phyloP scores from a whole-genome alignment of 176 grass and related monocot species.

The Phragmites australis region DNA sequence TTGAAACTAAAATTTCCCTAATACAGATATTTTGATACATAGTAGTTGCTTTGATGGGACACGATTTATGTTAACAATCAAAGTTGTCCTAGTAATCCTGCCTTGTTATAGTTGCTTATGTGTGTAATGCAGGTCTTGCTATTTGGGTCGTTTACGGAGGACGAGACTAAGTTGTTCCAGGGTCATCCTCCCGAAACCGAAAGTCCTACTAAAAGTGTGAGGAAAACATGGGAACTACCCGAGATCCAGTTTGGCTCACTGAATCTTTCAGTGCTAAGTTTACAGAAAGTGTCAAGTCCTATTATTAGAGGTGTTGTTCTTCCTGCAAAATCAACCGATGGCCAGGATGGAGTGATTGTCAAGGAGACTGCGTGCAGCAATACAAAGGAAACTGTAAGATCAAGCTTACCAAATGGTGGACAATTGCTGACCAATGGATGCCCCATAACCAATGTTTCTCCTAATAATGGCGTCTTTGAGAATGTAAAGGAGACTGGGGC shows the following conservation, averaged over 20 bases:
- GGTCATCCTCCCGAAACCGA: slow-evolving; percentile 26
- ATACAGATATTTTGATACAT: not conserved
- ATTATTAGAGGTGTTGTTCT: slow-evolving; percentile 33
- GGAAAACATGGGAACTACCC: slow-evolving; percentile 33
- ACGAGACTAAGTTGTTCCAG: slow-evolving; percentile 62
- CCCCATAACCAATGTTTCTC: slow-evolving; percentile 26
- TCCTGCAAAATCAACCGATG: slow-evolving; percentile 43
- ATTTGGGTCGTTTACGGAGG: slow-evolving; percentile 88
- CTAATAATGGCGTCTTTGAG: slow-evolving; percentile 35
- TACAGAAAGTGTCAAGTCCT: slow-evolving; percentile 35
- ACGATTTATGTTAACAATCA: not conserved
- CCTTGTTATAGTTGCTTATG: slow-evolving; percentile 12
- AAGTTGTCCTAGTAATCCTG: not conserved
- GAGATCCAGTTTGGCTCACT: slow-evolving; percentile 79
- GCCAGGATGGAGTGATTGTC: slow-evolving; percentile 1
- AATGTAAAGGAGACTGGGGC: slow-evolving; percentile 31
- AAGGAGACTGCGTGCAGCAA: slow-evolving; percentile 25
- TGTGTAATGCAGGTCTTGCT: slow-evolving; percentile 54
- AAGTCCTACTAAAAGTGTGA: slow-evolving; percentile 15
- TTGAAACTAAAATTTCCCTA: not conserved
- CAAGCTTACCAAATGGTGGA: slow-evolving; percentile 39
- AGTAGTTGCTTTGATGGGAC: not conserved
- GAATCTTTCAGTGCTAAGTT: slow-evolving; percentile 57
- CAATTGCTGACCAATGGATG: slow-evolving; percentile 53
- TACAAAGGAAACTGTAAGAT: slow-evolving; percentile 33